Percentiles rank a stretch among this genome's conserved stretches.
Evolutionary conservation across 495 filamentous ascomycete genomes (phyloP).

Genomic region (Podospora conica): DNA sequence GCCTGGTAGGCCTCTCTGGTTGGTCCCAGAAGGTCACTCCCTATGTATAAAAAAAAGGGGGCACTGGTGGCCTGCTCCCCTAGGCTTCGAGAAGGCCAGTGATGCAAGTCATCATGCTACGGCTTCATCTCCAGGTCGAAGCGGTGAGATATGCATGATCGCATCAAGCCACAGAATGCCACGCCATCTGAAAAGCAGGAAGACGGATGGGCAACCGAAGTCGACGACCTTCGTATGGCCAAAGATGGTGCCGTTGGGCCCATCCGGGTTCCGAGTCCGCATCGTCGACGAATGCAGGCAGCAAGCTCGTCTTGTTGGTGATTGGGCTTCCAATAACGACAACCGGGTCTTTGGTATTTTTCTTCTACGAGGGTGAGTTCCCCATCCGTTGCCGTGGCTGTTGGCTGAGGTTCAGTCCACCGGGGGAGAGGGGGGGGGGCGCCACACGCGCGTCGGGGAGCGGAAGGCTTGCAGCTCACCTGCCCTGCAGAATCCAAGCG

Average conservation of each 20-base stretch:
- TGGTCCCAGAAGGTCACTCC: neutral
- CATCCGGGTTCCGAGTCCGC: neutral
- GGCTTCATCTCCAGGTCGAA: neutral
- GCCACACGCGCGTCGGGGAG: no score
- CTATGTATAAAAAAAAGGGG: conserved; percentile 1
- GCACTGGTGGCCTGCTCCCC: neutral
- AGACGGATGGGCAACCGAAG: neutral
- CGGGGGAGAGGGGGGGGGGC: no score
- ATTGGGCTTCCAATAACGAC: neutral
- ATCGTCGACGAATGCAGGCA: neutral
- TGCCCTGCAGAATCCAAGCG: neutral
- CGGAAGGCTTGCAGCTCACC: neutral
- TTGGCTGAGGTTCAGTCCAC: no score
- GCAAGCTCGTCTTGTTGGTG: neutral
- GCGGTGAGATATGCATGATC: neutral
- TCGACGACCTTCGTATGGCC: neutral
- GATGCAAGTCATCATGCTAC: neutral
- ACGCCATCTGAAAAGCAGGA: neutral
- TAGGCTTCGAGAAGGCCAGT: neutral
- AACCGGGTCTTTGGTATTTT: no score
- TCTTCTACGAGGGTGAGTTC: no score
- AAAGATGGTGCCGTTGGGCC: neutral
- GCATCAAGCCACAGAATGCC: neutral
- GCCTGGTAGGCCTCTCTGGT: neutral
- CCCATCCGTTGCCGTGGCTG: no score